Evolutionary conservation across 192 early-diverging fungal genomes (phyloP).

Genomic region (Oehlia diaphana): DNA sequence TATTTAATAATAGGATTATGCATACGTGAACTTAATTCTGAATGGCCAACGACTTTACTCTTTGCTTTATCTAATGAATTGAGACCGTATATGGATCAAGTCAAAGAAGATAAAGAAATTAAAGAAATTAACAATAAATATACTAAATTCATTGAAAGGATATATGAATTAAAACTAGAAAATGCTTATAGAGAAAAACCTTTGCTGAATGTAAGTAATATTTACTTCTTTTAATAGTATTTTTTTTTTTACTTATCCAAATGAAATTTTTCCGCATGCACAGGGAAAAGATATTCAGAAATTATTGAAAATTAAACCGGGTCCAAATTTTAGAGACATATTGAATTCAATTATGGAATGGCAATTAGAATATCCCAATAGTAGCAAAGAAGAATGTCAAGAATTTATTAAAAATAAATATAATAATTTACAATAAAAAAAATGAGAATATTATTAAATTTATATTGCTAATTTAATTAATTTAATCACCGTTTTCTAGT

Average conservation of each 20-base stretch:
- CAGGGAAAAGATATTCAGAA: slow-evolving; percentile 69
- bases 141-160: slow-evolving; percentile 25
- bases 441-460: too few relatives aligned
- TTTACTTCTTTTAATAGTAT: background rate
- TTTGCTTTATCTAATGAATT: slow-evolving; percentile 52
- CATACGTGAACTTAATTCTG: slow-evolving; percentile 58
- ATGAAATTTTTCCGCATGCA: background rate
- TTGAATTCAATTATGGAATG: slow-evolving; percentile 75
- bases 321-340: slow-evolving; percentile 63
- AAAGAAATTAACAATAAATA: slow-evolving; percentile 34
- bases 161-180: slow-evolving; percentile 28
- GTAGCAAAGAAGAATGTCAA: slow-evolving; percentile 62
- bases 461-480: background rate
- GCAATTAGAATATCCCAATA: slow-evolving; percentile 75
- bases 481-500: background rate
- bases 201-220: slow-evolving; percentile 40
- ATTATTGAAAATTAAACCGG: slow-evolving; percentile 70
- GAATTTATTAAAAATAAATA: slow-evolving; percentile 41
- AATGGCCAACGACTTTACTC: slow-evolving; percentile 55
- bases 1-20: slow-evolving; percentile 50
- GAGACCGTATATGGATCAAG: slow-evolving; percentile 24
- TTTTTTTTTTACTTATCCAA: too few relatives aligned
- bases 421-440: too few relatives aligned
- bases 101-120: slow-evolving; percentile 1
- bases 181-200: slow-evolving; percentile 41